Percentiles rank a stretch among this genome's conserved stretches.
phyloP scores from a whole-genome alignment of 495 filamentous ascomycete genomes.

The Penicillium coffeae region DNA sequence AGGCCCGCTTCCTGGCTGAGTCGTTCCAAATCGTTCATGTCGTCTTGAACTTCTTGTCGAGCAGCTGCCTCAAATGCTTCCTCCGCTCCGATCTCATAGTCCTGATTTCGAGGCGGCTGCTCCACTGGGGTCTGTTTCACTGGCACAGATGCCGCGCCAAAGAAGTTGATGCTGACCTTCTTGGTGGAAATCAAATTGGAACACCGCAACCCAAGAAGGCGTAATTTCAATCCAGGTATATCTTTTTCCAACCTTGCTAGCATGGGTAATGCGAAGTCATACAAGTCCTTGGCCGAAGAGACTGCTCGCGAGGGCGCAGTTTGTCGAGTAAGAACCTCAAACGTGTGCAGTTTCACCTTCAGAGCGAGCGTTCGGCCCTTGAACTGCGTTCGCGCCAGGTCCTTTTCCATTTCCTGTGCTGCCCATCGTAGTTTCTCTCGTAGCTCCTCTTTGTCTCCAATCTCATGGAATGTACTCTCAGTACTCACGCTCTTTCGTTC shows the following conservation, averaged over 20 bases:
- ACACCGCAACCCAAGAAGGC: conserved; percentile 84
- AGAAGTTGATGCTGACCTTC: conserved; percentile 74
- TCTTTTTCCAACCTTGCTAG: conserved; percentile 82
- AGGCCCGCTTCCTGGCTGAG: conserved; percentile 55
- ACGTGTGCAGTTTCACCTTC: conserved; percentile 93
- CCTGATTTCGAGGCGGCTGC: conserved; percentile 11
- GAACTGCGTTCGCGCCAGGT: conserved; percentile 72
- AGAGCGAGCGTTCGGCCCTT: conserved; percentile 86
- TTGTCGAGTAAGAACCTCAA: conserved; percentile 85
- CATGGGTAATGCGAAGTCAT: conserved; percentile 77
- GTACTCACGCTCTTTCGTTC: conserved; percentile 94
- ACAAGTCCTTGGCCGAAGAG: conserved; percentile 73
- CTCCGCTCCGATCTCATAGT: conserved; percentile 68
- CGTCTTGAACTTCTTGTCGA: conserved; percentile 60
- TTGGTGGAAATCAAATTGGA: conserved; percentile 84
- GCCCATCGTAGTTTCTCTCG: conserved; percentile 72
- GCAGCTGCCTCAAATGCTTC: conserved; percentile 65
- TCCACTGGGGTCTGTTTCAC: conserved; percentile 12
- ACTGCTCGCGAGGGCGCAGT: conserved; percentile 69
- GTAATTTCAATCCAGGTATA: conserved; percentile 71
- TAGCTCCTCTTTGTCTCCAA: conserved; percentile 62
- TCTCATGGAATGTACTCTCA: conserved; percentile 86
- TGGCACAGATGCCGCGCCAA: conserved; percentile 49
- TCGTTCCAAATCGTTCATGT: conserved; percentile 59
- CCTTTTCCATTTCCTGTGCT: conserved; percentile 85